A percentile compares a stretch with the other conserved stretches of the same genome.
These are phyloP conservation scores for Nicotiana otophora DNA, from an alignment of 257 asterid species.

Conservation along the genomic window DNA sequence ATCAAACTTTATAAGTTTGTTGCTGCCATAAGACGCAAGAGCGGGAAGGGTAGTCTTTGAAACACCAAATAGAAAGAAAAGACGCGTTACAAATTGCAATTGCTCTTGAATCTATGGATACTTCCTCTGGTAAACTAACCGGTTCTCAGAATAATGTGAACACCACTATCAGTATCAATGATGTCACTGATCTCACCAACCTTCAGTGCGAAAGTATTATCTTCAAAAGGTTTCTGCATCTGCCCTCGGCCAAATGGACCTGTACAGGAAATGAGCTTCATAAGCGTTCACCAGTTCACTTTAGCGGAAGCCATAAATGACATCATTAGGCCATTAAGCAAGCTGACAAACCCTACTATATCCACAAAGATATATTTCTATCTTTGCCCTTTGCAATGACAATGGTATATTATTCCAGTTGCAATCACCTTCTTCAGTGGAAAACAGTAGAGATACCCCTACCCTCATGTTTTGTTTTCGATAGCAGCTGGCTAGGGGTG, in stretches of 20 bases:
- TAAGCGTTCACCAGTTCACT: background rate
- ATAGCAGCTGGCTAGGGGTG: background rate
- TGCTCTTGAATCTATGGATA: background rate
- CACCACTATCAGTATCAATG: constrained; percentile 88
- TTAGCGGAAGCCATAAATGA: background rate
- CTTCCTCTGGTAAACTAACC: constrained; percentile 14
- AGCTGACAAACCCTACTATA: background rate
- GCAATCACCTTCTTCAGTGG: background rate
- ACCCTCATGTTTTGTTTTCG: background rate
- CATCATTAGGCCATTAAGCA: background rate
- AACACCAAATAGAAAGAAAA: background rate
- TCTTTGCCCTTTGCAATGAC: background rate
- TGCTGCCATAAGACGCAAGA: background rate
- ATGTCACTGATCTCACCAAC: constrained; percentile 76
- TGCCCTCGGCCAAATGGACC: constrained; percentile 76
- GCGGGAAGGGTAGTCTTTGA: background rate
- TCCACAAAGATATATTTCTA: background rate
- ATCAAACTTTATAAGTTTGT: background rate
- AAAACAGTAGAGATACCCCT: background rate
- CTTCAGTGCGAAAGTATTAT: constrained; percentile 53
- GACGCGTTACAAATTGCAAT: background rate
- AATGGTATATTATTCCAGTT: background rate
- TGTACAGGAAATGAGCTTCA: constrained; percentile 15
- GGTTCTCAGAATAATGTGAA: constrained; percentile 77
- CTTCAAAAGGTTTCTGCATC: constrained; percentile 96